Evolutionary conservation across 305 asterid species (phyloP).

Genomic region (Rubia peregrina): DNA sequence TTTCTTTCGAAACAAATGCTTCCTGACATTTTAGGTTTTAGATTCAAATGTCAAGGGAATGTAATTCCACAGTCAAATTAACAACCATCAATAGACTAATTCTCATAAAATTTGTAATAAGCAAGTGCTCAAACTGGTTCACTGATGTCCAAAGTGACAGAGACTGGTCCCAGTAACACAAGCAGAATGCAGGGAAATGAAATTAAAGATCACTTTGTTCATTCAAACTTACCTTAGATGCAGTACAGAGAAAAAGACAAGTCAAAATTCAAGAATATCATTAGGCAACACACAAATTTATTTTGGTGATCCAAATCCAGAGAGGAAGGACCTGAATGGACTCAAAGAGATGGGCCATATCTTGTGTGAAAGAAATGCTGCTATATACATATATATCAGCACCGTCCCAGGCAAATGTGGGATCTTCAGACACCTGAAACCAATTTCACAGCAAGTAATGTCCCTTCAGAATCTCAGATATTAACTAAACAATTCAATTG

Average conservation of each 20-base stretch:
- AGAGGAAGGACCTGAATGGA: conserved; percentile 6
- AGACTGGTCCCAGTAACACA: not conserved
- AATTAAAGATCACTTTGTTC: not conserved
- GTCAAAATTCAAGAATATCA: not conserved
- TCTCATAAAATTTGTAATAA: not conserved
- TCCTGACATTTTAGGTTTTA: not conserved
- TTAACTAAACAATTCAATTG: not conserved
- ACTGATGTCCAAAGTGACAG: not conserved
- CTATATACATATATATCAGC: conserved; percentile 76
- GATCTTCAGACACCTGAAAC: conserved; percentile 69
- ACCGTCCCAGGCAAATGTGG: conserved; percentile 66
- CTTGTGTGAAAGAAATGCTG: conserved; percentile 68
- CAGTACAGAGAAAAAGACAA: not conserved
- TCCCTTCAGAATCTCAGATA: not conserved
- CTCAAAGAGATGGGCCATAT: conserved; percentile 6
- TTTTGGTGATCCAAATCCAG: conserved; percentile 5
- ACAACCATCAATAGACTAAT: not conserved
- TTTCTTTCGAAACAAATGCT: not conserved
- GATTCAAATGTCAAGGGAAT: not conserved
- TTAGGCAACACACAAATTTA: not conserved
- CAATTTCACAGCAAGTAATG: not conserved
- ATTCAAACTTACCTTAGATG: conserved; percentile 3
- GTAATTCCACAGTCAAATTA: not conserved
- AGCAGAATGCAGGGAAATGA: not conserved
- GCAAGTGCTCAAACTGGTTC: not conserved